Conservation (phyloP, 2,329 filamentous ascomycete genomes). For the Malbranchea cinnamomea region DNA sequence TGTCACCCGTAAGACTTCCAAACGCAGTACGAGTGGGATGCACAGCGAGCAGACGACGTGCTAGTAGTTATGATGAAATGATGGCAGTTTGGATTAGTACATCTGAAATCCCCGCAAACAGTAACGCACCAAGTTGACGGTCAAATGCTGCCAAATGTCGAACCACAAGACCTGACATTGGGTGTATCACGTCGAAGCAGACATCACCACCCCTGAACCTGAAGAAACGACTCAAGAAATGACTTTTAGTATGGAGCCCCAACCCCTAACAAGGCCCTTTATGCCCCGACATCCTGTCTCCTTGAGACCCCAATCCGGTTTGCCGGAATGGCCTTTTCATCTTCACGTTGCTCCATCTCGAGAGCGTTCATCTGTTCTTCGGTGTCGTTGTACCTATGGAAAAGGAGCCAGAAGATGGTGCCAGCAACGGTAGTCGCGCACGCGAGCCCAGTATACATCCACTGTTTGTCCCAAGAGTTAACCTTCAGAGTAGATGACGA, state of each 20-base stretch:
- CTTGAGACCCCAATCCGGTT: not conserved
- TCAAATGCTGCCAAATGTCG: too few relatives aligned
- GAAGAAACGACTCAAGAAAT: not conserved
- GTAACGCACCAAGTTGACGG: too few relatives aligned
- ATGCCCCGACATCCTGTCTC: not conserved
- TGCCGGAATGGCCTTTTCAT: constrained; percentile 8
- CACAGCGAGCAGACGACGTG: too few relatives aligned
- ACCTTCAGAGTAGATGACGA: too few relatives aligned
- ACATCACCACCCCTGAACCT: too few relatives aligned
- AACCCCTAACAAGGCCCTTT: not conserved
- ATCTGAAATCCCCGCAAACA: too few relatives aligned
- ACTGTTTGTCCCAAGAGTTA: constrained; percentile 24
- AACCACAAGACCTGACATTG: too few relatives aligned
- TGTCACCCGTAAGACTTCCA: too few relatives aligned
- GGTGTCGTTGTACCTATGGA: constrained; percentile 32
- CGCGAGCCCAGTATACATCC: constrained; percentile 48
- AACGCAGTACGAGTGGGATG: too few relatives aligned
- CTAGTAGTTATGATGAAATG: too few relatives aligned
- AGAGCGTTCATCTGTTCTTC: constrained; percentile 38
- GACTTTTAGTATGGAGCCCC: not conserved
- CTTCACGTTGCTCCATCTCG: constrained; percentile 14
- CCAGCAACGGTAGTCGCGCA: constrained; percentile 35
- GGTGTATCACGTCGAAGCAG: too few relatives aligned
- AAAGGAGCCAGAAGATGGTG: constrained; percentile 38
- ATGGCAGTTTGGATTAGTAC: too few relatives aligned